Conservation (phyloP, 176 grass and related monocot species). For the Phyllostachys edulis region DNA sequence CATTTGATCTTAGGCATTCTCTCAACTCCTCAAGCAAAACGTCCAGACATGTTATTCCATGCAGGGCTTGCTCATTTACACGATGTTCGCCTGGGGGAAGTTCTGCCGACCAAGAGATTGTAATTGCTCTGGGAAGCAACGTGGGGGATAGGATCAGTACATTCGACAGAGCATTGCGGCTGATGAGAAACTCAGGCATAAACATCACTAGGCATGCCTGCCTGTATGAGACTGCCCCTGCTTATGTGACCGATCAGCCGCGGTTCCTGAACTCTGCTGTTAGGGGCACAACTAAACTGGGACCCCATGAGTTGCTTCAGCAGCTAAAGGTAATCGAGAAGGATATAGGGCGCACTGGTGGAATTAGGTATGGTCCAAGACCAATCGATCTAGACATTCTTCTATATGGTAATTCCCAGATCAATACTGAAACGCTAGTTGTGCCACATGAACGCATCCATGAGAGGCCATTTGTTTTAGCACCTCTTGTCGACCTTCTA, state of each 20-base stretch:
- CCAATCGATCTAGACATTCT: constrained; percentile 91
- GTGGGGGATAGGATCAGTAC: constrained; percentile 65
- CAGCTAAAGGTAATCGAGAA: constrained; percentile 80
- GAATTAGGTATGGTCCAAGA: constrained; percentile 80
- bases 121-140: constrained; percentile 88
- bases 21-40: background rate
- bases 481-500: constrained; percentile 82
- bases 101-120: constrained; percentile 65
- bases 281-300: constrained; percentile 71
- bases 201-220: constrained; percentile 73
- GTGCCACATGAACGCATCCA: constrained; percentile 84
- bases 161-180: constrained; percentile 56
- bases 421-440: constrained; percentile 51
- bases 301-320: constrained; percentile 65
- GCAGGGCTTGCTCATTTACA: constrained; percentile 7
- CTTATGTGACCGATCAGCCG: constrained; percentile 80
- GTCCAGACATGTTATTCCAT: background rate
- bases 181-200: constrained; percentile 69
- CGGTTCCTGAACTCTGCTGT: constrained; percentile 80
- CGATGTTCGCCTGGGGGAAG: constrained; percentile 17
- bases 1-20: constrained; percentile 14
- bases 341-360: constrained; percentile 54
- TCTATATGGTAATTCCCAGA: constrained; percentile 55
- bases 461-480: constrained; percentile 87
- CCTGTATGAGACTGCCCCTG: constrained; percentile 84